A percentile compares a stretch with the other conserved stretches of the same genome.
phyloP scores from a whole-genome alignment of 306 rosid species.

The Quercus rubra region DNA sequence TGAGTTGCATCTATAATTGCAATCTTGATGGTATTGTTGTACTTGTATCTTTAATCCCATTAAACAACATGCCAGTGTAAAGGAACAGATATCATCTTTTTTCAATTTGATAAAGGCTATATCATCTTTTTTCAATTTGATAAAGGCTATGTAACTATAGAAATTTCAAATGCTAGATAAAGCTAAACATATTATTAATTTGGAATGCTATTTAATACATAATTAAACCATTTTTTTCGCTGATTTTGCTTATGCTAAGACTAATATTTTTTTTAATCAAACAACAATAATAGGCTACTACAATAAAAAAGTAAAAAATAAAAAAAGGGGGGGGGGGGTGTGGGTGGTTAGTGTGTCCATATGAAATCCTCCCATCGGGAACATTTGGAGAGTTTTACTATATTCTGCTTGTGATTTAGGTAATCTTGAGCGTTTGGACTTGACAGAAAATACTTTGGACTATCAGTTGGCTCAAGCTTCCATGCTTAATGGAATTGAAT shows the following conservation, averaged over 20 bases:
- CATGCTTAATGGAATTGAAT: constrained; percentile 34
- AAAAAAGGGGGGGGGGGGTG: too few relatives aligned
- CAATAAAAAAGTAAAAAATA: too few relatives aligned
- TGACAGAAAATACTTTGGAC: constrained; percentile 65
- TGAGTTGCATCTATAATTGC: not conserved
- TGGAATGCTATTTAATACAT: not conserved
- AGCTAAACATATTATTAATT: not conserved
- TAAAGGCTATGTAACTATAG: not conserved
- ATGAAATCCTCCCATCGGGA: not conserved
- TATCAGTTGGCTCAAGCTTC: constrained; percentile 35
- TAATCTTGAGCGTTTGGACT: constrained; percentile 57
- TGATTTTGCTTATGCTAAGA: not conserved
- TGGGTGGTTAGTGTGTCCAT: too few relatives aligned
- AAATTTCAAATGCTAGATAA: not conserved
- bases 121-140: not conserved
- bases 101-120: not conserved
- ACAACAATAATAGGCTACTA: not conserved
- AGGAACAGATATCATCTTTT: not conserved
- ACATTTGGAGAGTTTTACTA: constrained; percentile 1
- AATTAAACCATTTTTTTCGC: not conserved
- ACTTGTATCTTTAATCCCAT: not conserved
- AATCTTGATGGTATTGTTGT: not conserved
- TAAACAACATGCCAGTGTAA: not conserved
- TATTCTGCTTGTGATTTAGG: constrained; percentile 40
- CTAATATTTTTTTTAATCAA: too few relatives aligned